Evolutionary conservation across 2,329 filamentous ascomycete species (phyloP).

Genomic region (Diplodia mutila): DNA sequence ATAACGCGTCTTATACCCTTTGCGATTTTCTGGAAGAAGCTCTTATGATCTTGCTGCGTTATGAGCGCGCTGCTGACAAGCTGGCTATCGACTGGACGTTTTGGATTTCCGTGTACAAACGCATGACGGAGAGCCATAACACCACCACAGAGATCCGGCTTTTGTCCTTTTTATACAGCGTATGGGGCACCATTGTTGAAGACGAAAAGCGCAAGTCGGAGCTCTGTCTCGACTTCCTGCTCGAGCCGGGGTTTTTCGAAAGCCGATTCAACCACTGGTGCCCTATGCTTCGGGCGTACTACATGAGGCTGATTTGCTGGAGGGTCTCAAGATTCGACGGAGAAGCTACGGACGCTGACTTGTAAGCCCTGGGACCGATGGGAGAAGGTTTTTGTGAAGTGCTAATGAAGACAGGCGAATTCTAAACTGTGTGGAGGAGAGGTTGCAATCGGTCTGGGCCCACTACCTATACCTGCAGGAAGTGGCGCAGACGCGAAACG

Average conservation of each 20-base stretch:
- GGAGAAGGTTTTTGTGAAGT: neutral
- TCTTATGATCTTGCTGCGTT: slow-evolving; percentile 68
- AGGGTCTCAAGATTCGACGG: slow-evolving; percentile 78
- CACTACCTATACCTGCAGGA: slow-evolving; percentile 78
- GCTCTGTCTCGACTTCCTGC: slow-evolving; percentile 74
- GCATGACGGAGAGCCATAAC: slow-evolving; percentile 81
- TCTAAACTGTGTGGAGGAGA: slow-evolving; percentile 66
- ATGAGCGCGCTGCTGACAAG: slow-evolving; percentile 52
- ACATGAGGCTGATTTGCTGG: slow-evolving; percentile 89
- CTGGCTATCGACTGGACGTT: slow-evolving; percentile 75
- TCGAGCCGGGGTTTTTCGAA: slow-evolving; percentile 75
- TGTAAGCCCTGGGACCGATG: slow-evolving; percentile 55
- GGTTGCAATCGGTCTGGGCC: slow-evolving; percentile 74
- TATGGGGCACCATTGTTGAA: slow-evolving; percentile 74
- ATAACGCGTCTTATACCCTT: slow-evolving; percentile 83
- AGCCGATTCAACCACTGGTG: slow-evolving; percentile 92
- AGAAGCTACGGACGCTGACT: slow-evolving; percentile 65
- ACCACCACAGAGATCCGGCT: slow-evolving; percentile 88
- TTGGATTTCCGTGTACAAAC: slow-evolving; percentile 79
- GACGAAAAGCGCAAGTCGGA: slow-evolving; percentile 69
- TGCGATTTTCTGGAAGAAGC: slow-evolving; percentile 89
- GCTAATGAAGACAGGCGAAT: slow-evolving; percentile 61
- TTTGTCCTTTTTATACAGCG: slow-evolving; percentile 77
- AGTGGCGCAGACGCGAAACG: slow-evolving; percentile 61
- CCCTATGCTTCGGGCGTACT: slow-evolving; percentile 92